Conservation (phyloP, 1,284 basidiomycete species). For the Fomitopsis schrenkii region DNA sequence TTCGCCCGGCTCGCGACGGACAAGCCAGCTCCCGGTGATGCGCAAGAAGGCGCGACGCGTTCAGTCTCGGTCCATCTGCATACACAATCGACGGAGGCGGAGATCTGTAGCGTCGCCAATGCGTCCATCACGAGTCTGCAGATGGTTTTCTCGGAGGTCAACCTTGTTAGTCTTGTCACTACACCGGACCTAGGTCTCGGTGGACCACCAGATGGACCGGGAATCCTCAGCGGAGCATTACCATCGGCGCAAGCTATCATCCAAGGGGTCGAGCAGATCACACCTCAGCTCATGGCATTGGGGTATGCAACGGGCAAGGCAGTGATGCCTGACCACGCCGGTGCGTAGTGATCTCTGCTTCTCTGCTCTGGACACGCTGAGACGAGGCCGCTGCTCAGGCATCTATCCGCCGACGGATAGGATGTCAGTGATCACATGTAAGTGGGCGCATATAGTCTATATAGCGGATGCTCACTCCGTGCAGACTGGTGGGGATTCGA, state of each 20-base stretch:
- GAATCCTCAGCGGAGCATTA: slow-evolving; percentile 65
- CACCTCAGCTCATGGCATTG: slow-evolving; percentile 71
- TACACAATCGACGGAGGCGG: slow-evolving; percentile 4
- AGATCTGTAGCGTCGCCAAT: slow-evolving; percentile 37
- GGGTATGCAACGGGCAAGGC: slow-evolving; percentile 71
- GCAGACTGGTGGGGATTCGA: slow-evolving; percentile 85
- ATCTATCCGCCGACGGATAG: slow-evolving; percentile 72
- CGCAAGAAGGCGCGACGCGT: neutral
- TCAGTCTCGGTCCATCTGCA: slow-evolving; percentile 1
- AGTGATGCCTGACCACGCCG: slow-evolving; percentile 64
- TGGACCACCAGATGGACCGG: slow-evolving; percentile 47
- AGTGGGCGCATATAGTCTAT: slow-evolving; percentile 2
- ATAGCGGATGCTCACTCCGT: neutral
- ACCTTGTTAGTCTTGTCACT: slow-evolving; percentile 51
- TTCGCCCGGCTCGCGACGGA: slow-evolving; percentile 37
- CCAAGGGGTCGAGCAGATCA: slow-evolving; percentile 63
- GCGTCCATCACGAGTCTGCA: slow-evolving; percentile 49
- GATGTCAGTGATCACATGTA: slow-evolving; percentile 77
- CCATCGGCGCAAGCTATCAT: slow-evolving; percentile 70
- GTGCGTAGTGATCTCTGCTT: slow-evolving; percentile 23
- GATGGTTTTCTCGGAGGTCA: slow-evolving; percentile 49
- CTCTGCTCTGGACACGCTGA: neutral
- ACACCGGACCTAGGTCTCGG: slow-evolving; percentile 59
- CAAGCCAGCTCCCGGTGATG: slow-evolving; percentile 2
- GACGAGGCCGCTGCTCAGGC: slow-evolving; percentile 28